Evolutionary conservation across 352 stramenopile species (phyloP), one percentile per base, ranked within the genome.

Genomic region (Blastocystis sp.): DNA sequence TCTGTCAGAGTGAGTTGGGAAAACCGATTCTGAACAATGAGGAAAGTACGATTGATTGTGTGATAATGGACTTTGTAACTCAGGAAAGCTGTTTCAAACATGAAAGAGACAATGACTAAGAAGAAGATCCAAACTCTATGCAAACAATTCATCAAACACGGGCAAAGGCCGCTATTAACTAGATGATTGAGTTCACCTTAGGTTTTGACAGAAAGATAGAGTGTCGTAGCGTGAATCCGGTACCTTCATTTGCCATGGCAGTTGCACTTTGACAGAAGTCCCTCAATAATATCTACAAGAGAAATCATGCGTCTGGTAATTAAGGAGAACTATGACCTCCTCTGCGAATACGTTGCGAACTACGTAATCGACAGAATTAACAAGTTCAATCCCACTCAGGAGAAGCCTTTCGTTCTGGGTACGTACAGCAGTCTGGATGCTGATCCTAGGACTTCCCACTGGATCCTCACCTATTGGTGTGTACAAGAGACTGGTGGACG

Each of bases 241-340:
- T n/a, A n/a, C n/a, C n/a, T n/a, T n/a, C n/a, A n/a, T n/a, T n/a
- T n/a, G n/a, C n/a, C n/a, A n/a, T n/a, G n/a, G n/a, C n/a, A n/a
- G n/a, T n/a, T n/a, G n/a, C n/a, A n/a, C n/a, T n/a, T n/a, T n/a
- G n/a, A n/a, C n/a, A n/a, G n/a, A n/a, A n/a, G n/a, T n/a, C n/a
- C n/a, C n/a, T n/a, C n/a, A n/a, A n/a, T n/a, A n/a, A n/a, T n/a
- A n/a, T n/a, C n/a, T n/a, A n/a, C n/a, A n/a, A n/a, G n/a, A n/a
- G n/a, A n/a, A n/a, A n/a, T n/a, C n/a, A 94, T 94, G 91, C 89
- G 91, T 0, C 87, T 94, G 86, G 92, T 94, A 85, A 94, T 94
- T 84, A 89, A 94, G 87, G 89, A 94, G 51, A 89, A 91, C 72
- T 86, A 89, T 27, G 88, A 90, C 27, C 67, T 87, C 42, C 91